These are phyloP conservation scores for Pseudocercospora vitis DNA, from an alignment of 2,329 filamentous ascomycete species.

Conservation along the genomic window DNA sequence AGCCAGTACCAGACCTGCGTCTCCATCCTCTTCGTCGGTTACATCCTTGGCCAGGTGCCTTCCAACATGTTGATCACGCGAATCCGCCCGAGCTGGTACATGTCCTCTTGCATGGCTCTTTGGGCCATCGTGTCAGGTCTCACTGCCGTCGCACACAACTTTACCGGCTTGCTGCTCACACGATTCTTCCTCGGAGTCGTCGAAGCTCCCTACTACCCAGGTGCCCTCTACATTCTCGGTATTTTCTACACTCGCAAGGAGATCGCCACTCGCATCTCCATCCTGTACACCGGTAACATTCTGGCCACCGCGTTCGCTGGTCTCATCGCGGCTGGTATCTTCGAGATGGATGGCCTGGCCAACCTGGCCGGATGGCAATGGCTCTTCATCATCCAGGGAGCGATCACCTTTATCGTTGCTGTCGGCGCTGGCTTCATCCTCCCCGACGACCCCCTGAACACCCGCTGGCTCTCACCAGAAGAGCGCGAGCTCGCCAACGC, in stretches of 20 bases:
- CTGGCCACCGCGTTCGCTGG: conserved; percentile 68
- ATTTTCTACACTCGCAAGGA: conserved; percentile 75
- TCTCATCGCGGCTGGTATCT: conserved; percentile 58
- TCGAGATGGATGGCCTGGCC: conserved; percentile 57
- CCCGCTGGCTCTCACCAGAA: conserved; percentile 48
- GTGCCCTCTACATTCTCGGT: conserved; percentile 60
- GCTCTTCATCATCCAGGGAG: conserved; percentile 67
- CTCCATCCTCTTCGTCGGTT: conserved; percentile 39
- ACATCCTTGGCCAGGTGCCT: conserved; percentile 44
- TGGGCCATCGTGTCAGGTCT: conserved; percentile 39
- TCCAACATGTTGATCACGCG: conserved; percentile 45
- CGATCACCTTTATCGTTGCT: conserved; percentile 63
- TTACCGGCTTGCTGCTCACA: conserved; percentile 29
- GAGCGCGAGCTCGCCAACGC: conserved; percentile 48
- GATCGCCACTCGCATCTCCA: conserved; percentile 69
- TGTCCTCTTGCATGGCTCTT: conserved; percentile 38
- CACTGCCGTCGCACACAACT: conserved; percentile 29
- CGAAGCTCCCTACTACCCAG: conserved; percentile 27
- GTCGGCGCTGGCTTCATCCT: conserved; percentile 59
- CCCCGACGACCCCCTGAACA: conserved; percentile 62
- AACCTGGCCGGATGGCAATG: conserved; percentile 59
- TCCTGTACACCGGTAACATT: conserved; percentile 57
- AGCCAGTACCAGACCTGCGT: conserved; percentile 45
- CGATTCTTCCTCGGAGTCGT: conserved; percentile 25
- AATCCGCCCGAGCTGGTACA: conserved; percentile 45